Conservation (phyloP, 129 eudicot genomes). For the Chrysanthemum seticuspe region DNA sequence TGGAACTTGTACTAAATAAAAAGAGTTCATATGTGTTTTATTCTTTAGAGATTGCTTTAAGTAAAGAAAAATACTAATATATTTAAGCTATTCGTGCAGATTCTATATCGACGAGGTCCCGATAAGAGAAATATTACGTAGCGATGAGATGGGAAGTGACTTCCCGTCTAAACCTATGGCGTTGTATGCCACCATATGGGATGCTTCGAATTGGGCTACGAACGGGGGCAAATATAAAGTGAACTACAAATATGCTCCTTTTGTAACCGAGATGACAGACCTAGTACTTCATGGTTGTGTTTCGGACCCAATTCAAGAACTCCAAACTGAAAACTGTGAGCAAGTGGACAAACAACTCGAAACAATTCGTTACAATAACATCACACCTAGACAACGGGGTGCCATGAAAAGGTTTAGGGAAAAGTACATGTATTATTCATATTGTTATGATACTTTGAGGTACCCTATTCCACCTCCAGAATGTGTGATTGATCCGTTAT, state of each 20-base stretch:
- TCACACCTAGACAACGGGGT: slow-evolving; percentile 45
- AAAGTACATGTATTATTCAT: slow-evolving; percentile 80
- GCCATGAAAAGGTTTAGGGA: slow-evolving; percentile 68
- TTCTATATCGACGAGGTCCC: slow-evolving; percentile 83
- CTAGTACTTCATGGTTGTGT: slow-evolving; percentile 75
- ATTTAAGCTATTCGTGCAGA: slow-evolving; percentile 30
- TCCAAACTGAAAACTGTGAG: slow-evolving; percentile 24
- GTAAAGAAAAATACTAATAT: too few relatives aligned
- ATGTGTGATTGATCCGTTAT: slow-evolving; percentile 62
- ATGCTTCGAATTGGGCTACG: slow-evolving; percentile 95
- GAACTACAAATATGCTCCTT: slow-evolving; percentile 88
- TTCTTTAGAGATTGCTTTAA: background rate
- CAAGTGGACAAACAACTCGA: slow-evolving; percentile 42
- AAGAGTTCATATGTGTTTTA: background rate
- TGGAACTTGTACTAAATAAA: background rate
- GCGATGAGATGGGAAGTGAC: slow-evolving; percentile 74
- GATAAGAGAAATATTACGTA: slow-evolving; percentile 61
- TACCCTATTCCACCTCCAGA: slow-evolving; percentile 65
- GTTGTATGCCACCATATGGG: slow-evolving; percentile 97
- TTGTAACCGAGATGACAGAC: slow-evolving; percentile 73
- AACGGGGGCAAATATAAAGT: slow-evolving; percentile 78
- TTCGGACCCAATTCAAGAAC: slow-evolving; percentile 58
- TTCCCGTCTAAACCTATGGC: slow-evolving; percentile 95
- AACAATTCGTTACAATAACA: slow-evolving; percentile 31
- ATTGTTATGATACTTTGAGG: slow-evolving; percentile 70